Percentiles rank a stretch among this genome's conserved stretches.
phyloP scores from a whole-genome alignment of 305 asterid genomes.

The Euphrasia arctica region DNA sequence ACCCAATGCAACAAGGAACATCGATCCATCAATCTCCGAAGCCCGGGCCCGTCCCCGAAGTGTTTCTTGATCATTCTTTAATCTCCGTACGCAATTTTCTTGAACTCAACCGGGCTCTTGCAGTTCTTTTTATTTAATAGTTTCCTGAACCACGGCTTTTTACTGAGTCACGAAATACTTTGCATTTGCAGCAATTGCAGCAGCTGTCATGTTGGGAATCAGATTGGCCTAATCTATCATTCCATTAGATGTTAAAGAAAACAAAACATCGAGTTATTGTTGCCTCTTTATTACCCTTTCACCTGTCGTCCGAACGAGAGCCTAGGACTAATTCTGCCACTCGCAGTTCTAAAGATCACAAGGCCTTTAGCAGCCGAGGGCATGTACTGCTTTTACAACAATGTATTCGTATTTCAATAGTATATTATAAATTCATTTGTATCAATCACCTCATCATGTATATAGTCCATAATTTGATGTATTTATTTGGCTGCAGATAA shows the following conservation, averaged over 20 bases:
- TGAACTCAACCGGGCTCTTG: too few species aligned
- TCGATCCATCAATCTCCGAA: slow-evolving; percentile 36
- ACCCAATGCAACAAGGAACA: slow-evolving; percentile 37
- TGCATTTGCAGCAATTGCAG: slow-evolving; percentile 32
- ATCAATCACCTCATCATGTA: slow-evolving; percentile 15
- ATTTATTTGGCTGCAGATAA: background rate
- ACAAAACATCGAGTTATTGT: background rate
- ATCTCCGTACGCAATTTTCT: slow-evolving; percentile 30
- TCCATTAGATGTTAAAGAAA: slow-evolving; percentile 25
- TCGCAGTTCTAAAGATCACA: slow-evolving; percentile 1
- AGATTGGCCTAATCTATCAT: slow-evolving; percentile 29
- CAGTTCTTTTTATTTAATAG: background rate
- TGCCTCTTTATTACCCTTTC: slow-evolving; percentile 3
- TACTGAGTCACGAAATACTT: background rate
- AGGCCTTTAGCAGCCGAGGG: background rate
- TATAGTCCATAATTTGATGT: slow-evolving; percentile 23
- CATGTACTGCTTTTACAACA: background rate
- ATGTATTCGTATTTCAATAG: slow-evolving; percentile 7
- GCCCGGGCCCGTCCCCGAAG: slow-evolving; percentile 43
- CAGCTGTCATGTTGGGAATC: slow-evolving; percentile 41
- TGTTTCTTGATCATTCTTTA: slow-evolving; percentile 42
- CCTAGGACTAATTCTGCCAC: background rate
- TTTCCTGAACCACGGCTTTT: background rate
- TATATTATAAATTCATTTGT: slow-evolving; percentile 5
- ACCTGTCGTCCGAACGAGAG: slow-evolving; percentile 11